Evolutionary conservation across 1,284 basidiomycete species (phyloP).

Genomic region (Hemileccinum hortonii): DNA sequence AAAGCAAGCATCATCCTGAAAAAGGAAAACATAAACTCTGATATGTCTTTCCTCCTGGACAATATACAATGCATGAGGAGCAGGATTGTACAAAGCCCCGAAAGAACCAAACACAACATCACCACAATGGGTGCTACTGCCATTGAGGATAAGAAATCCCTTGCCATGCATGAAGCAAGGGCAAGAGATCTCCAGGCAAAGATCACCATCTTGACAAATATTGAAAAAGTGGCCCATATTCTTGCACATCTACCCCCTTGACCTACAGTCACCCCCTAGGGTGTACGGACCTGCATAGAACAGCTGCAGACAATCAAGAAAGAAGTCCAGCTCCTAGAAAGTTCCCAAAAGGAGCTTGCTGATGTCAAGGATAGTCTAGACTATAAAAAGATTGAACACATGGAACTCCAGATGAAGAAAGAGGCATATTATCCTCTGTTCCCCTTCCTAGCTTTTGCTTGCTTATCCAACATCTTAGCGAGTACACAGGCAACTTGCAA

Average conservation of each 20-base stretch:
- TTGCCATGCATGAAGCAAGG: conserved; percentile 66
- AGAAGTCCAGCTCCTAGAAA: conserved; percentile 62
- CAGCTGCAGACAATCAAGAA: conserved; percentile 71
- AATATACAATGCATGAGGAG: conserved; percentile 59
- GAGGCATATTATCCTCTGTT: conserved; percentile 47
- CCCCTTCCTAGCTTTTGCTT: not conserved
- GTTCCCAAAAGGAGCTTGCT: conserved; percentile 59
- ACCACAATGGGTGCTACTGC: conserved; percentile 64
- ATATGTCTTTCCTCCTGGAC: conserved; percentile 58
- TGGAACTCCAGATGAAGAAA: conserved; percentile 61
- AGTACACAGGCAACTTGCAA: conserved; percentile 68
- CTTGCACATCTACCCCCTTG: not conserved
- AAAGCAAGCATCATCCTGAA: conserved; percentile 56
- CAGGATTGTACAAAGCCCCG: conserved; percentile 84
- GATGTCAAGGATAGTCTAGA: conserved; percentile 67
- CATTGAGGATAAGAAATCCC: conserved; percentile 58
- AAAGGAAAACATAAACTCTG: conserved; percentile 62
- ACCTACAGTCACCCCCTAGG: conserved; percentile 41
- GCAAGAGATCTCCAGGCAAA: conserved; percentile 75
- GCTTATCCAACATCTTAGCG: conserved; percentile 47
- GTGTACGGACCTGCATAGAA: conserved; percentile 65
- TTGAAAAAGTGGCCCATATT: conserved; percentile 60
- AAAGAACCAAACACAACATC: conserved; percentile 80
- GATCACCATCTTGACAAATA: conserved; percentile 63
- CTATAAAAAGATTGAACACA: conserved; percentile 68